A percentile compares a stretch with the other conserved stretches of the same genome.
Conservation (phyloP, 164 flowering plant genomes). For the Vitis amurensis region DNA sequence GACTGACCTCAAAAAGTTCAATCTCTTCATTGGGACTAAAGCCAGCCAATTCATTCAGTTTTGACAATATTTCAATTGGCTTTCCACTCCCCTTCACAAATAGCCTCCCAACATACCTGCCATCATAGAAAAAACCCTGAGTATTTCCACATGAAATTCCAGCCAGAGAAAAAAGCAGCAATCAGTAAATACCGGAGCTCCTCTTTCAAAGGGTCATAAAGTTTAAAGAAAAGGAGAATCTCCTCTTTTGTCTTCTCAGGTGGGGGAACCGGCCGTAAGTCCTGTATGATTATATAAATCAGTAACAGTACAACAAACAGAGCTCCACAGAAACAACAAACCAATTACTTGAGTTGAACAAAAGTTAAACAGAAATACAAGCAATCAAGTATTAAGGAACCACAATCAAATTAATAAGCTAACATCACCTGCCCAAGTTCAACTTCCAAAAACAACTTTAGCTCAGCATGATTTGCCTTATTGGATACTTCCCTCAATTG, state of each 20-base stretch:
- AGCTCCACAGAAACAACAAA: background rate
- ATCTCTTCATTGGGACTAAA: constrained; percentile 57
- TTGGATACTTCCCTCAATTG: constrained; percentile 70
- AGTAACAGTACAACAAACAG: background rate
- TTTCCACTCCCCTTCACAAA: constrained; percentile 63
- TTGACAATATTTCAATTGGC: constrained; percentile 50
- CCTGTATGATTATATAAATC: constrained; percentile 39
- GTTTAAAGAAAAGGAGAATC: constrained; percentile 73
- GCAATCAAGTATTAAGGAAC: too few species aligned
- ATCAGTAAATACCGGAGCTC: constrained; percentile 52
- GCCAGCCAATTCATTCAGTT: constrained; percentile 65
- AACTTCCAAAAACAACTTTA: constrained; percentile 74
- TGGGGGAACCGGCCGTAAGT: constrained; percentile 54
- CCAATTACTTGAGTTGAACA: too few species aligned
- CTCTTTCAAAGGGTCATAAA: constrained; percentile 74
- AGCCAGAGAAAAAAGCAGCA: background rate
- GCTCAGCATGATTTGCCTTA: constrained; percentile 61
- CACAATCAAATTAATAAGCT: too few species aligned
- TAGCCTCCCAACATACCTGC: constrained; percentile 64
- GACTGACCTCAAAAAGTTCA: constrained; percentile 67
- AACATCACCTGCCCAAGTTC: constrained; percentile 57
- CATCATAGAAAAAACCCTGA: constrained; percentile 1
- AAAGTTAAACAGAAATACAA: too few species aligned
- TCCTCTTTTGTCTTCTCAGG: constrained; percentile 83
- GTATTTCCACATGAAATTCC: too few species aligned